Evolutionary conservation across 2,329 filamentous ascomycete species (phyloP).

Genomic region (Incumbomyces delicatus): DNA sequence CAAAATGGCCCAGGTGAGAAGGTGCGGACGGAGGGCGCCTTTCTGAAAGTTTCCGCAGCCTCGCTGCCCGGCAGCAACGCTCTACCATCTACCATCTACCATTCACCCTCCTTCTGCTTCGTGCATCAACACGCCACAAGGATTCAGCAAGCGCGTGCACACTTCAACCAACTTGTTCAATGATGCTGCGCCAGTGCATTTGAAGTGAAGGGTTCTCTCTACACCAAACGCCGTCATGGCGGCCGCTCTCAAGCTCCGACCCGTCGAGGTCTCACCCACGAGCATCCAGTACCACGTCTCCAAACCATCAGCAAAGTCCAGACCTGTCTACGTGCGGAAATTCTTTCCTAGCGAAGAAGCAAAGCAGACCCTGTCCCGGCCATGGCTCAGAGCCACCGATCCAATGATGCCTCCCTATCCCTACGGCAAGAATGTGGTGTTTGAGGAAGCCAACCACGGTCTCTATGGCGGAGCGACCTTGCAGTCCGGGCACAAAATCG

Average conservation of each 20-base stretch:
- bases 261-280: constrained; percentile 16
- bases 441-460: constrained; percentile 38
- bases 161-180: too few species aligned
- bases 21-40: too few species aligned
- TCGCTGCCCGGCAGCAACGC: not conserved
- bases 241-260: constrained; percentile 7
- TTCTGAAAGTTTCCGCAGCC: not conserved
- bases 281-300: constrained; percentile 17
- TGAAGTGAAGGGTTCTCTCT: too few species aligned
- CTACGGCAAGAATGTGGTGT: constrained; percentile 34
- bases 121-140: too few species aligned
- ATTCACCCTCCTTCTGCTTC: too few species aligned
- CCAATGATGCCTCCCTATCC: constrained; percentile 36
- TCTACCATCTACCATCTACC: too few species aligned
- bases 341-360: constrained; percentile 15
- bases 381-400: constrained; percentile 13
- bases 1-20: too few species aligned
- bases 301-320: constrained; percentile 1
- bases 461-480: constrained; percentile 38
- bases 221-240: not conserved
- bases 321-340: constrained; percentile 12
- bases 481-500: constrained; percentile 43
- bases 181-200: too few species aligned
- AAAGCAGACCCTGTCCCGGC: constrained; percentile 12
- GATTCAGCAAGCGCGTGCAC: too few species aligned